Evolutionary conservation across 345 rosid genomes (phyloP).

Genomic region (Crucihimalaya himalaica): DNA sequence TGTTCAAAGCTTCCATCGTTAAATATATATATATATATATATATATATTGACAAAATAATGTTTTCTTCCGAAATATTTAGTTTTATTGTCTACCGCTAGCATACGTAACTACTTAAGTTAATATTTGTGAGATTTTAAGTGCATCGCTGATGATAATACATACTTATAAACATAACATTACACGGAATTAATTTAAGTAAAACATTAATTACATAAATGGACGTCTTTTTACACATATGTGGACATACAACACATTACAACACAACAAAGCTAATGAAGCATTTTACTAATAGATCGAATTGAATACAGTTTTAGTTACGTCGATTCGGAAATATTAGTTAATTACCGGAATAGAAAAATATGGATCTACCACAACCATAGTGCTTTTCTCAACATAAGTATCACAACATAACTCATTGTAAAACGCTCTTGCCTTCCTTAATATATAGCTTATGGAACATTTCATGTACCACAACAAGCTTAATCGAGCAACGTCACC

Average conservation of each 20-base stretch:
- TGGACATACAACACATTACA: constrained; percentile 29
- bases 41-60: too few relatives aligned
- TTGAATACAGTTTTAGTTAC: neutral
- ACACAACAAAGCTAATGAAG: neutral
- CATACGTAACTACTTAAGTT: neutral
- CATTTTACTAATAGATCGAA: neutral
- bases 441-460: constrained; percentile 45
- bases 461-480: constrained; percentile 41
- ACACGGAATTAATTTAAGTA: neutral
- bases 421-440: constrained; percentile 52
- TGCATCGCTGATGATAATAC: neutral
- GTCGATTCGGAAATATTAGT: neutral
- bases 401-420: constrained; percentile 48
- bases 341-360: constrained; percentile 47
- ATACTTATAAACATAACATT: neutral
- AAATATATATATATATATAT: too few relatives aligned
- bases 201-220: neutral
- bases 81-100: too few relatives aligned
- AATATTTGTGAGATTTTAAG: neutral
- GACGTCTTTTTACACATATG: constrained; percentile 16
- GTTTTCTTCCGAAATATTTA: too few relatives aligned
- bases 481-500: constrained; percentile 35
- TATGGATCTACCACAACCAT: constrained; percentile 43
- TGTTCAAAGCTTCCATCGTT: too few relatives aligned
- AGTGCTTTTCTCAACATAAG: constrained; percentile 13